These are phyloP conservation scores for Aaosphaeria pasadenensis DNA, from an alignment of 2,329 filamentous ascomycete species.

Conservation along the genomic window DNA sequence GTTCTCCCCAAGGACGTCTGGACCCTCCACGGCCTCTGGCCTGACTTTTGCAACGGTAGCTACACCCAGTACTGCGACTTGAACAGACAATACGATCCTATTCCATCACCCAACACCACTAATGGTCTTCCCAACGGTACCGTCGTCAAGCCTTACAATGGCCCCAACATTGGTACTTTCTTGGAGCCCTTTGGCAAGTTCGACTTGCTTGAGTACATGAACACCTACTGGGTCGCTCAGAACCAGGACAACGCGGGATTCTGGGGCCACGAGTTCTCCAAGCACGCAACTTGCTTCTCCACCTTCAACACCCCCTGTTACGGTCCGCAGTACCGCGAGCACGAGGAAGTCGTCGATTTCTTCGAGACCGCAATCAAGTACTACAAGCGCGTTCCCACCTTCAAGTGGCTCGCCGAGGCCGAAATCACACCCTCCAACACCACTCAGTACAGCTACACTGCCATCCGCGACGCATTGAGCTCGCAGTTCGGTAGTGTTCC, in stretches of 20 bases:
- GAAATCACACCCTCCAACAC: slow-evolving; percentile 58
- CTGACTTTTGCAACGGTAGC: slow-evolving; percentile 53
- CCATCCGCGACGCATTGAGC: slow-evolving; percentile 52
- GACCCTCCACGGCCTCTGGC: slow-evolving; percentile 61
- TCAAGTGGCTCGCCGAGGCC: slow-evolving; percentile 54
- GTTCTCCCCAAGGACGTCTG: slow-evolving; percentile 56
- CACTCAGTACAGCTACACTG: slow-evolving; percentile 54
- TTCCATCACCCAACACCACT: slow-evolving; percentile 62
- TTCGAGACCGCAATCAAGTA: slow-evolving; percentile 60
- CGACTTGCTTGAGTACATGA: slow-evolving; percentile 64
- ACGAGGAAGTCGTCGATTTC: slow-evolving; percentile 62
- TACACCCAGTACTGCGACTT: slow-evolving; percentile 69
- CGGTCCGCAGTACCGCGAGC: slow-evolving; percentile 54
- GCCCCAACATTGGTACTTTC: slow-evolving; percentile 57
- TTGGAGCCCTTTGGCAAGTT: slow-evolving; percentile 56
- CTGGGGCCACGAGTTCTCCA: slow-evolving; percentile 67
- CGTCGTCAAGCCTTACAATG: slow-evolving; percentile 56
- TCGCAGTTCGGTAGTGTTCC: slow-evolving; percentile 53
- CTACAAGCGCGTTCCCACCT: slow-evolving; percentile 59
- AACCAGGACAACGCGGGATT: slow-evolving; percentile 56
- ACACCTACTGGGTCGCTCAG: slow-evolving; percentile 62
- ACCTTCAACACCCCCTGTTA: slow-evolving; percentile 66
- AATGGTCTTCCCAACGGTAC: slow-evolving; percentile 53
- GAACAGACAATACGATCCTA: slow-evolving; percentile 62
- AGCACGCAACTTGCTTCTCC: slow-evolving; percentile 66